Base-by-base conservation (phyloP, 768 basidiomycete species). In the Mycena rebaudengoi region DNA sequence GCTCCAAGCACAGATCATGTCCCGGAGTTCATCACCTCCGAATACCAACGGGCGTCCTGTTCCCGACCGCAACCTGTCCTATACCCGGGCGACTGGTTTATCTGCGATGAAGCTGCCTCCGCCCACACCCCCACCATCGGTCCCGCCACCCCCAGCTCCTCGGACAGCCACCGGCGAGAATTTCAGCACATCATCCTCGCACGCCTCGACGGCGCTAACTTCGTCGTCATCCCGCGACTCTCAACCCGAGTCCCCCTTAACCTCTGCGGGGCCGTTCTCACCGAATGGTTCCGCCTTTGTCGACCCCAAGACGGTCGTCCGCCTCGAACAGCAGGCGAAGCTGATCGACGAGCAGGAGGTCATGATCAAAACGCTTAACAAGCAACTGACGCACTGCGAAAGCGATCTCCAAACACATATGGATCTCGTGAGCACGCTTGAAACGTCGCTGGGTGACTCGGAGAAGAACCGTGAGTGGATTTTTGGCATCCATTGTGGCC, bases 361-460 rank as follows among this genome's bases (percentile, higher is more conserved):
- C 51, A 96, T 95, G 91, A 94, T 97, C 80, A 92, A 94, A 78
- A 95, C 92, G 23, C 85, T 98, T 65, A 96, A 95, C 77, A 96
- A 97, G 76, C 95, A 96, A 76, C 75, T 98, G 48, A 89, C 88
- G n/a, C 95, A 97, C 74, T 96, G 94, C 72, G 96, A 98, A 78
- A 87, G 85, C 64, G 95, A 98, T 76, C 81, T 96, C 66, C 92
- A 96, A 69, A 89, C 92, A 26, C 94, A 96, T 71, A 94, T 95
- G 86, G 94, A 97, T 74, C 86, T 95, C 54, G 94, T 95, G 64
- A 85, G 80, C 65, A 92, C 90, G 11, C 83, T 97, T 25, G 94
- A 97, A 78, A 86, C 89, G 43, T 94, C 93, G 7, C 83, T 97
- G 14, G 91, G 91, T 50, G 95, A 97, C 70, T 93, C 94, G 21